These are phyloP conservation scores for Penicillium malachiteum DNA, from an alignment of 495 filamentous ascomycete genomes.

Conservation along the genomic window DNA sequence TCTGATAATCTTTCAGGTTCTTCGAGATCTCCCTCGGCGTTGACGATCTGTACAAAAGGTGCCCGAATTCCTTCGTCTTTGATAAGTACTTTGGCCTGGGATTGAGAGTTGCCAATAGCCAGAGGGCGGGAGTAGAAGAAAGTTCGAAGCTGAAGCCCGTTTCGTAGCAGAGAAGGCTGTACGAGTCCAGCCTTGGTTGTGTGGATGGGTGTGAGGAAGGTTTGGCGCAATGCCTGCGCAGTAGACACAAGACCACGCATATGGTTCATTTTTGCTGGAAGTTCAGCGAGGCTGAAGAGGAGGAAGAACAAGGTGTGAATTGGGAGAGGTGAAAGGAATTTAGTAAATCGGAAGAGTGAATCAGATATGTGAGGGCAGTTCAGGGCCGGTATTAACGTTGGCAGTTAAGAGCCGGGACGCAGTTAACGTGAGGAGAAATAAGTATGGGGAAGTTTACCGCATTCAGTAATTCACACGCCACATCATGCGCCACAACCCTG, in stretches of 20 bases:
- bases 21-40: constrained; percentile 48
- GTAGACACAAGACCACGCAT: constrained; percentile 38
- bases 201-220: constrained; percentile 30
- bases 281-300: neutral
- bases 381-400: neutral
- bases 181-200: constrained; percentile 16
- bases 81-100: constrained; percentile 10
- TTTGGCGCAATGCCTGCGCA: constrained; percentile 38
- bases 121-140: constrained; percentile 16
- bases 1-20: constrained; percentile 37
- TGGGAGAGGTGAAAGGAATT: neutral
- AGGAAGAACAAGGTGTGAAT: neutral
- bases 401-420: neutral
- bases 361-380: no score
- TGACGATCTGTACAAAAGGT: constrained; percentile 53
- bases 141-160: constrained; percentile 10
- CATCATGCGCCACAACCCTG: constrained; percentile 28
- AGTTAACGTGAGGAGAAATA: neutral
- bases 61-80: constrained; percentile 58
- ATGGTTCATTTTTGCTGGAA: constrained; percentile 34
- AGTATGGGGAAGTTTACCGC: constrained; percentile 16
- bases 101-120: constrained; percentile 6
- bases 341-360: neutral
- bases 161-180: constrained; percentile 7
- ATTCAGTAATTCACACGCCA: constrained; percentile 24